These are phyloP conservation scores for Fusarium anguioides DNA, from an alignment of 2,329 filamentous ascomycete species.

Conservation along the genomic window DNA sequence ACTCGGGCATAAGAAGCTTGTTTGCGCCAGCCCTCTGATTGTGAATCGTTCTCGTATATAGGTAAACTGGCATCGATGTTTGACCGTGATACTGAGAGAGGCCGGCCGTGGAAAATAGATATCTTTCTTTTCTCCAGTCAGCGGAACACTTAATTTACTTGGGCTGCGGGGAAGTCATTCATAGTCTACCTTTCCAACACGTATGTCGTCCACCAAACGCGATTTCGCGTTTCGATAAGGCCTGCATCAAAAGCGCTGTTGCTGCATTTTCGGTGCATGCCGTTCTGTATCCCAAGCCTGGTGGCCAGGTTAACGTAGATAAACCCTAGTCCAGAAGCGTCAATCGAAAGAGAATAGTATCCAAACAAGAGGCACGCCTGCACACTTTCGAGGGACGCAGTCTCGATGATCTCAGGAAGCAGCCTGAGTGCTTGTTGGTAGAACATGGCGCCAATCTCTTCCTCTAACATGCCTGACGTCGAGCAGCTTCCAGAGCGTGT, in stretches of 20 bases:
- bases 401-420: neutral
- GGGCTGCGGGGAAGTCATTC: neutral
- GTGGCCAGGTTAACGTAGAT: neutral
- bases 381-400: conserved; percentile 5
- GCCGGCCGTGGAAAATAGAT: conserved; percentile 7
- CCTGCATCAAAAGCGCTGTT: neutral
- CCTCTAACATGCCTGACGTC: neutral
- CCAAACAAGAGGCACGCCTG: conserved; percentile 3
- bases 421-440: conserved; percentile 1
- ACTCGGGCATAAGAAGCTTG: neutral
- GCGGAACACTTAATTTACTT: neutral
- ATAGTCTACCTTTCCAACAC: conserved; percentile 1
- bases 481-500: neutral
- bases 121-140: neutral
- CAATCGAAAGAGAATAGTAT: conserved; percentile 7
- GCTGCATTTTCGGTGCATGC: conserved; percentile 6
- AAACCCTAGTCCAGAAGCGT: conserved; percentile 3
- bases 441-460: conserved; percentile 10
- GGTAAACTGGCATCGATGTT: conserved; percentile 9
- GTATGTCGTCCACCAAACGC: conserved; percentile 1
- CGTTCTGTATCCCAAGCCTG: neutral
- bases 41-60: neutral
- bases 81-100: conserved; percentile 4
- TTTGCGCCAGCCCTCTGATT: neutral
- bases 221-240: neutral